A percentile compares a stretch with the other conserved stretches of the same genome.
phyloP scores from a whole-genome alignment of 805 yeast species.

The Cyberlindnera subsufficiens region DNA sequence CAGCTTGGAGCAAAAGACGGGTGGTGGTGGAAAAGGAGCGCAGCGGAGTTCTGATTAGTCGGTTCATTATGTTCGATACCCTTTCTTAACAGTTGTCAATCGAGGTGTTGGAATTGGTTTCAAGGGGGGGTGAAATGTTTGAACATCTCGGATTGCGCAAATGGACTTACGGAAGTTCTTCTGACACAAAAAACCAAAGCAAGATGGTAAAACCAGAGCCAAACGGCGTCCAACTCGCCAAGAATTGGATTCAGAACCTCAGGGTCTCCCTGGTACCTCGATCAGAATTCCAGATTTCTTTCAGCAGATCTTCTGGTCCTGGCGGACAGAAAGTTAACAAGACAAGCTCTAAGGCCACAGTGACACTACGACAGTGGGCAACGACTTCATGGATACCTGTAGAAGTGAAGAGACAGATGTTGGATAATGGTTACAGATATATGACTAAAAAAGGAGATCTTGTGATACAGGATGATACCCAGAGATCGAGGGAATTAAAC shows the following conservation, averaged over 20 bases:
- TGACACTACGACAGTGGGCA: conserved; percentile 43
- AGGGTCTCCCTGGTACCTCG: conserved; percentile 35
- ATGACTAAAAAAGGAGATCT: conserved; percentile 43
- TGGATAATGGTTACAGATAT: conserved; percentile 38
- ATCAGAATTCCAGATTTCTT: conserved; percentile 37
- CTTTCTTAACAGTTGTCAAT: not conserved
- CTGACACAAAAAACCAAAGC: too few relatives aligned
- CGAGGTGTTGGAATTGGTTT: too few relatives aligned
- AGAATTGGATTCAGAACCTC: conserved; percentile 37
- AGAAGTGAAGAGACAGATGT: conserved; percentile 38
- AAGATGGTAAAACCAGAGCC: not conserved
- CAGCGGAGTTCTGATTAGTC: too few relatives aligned
- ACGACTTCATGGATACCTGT: conserved; percentile 55
- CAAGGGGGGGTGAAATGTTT: too few relatives aligned
- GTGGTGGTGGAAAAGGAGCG: conserved; percentile 19
- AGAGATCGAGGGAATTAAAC: conserved; percentile 55
- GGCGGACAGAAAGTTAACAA: conserved; percentile 89
- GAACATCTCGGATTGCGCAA: too few relatives aligned
- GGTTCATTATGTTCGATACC: too few relatives aligned
- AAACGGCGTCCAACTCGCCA: conserved; percentile 20
- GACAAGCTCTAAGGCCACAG: conserved; percentile 56
- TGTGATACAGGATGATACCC: conserved; percentile 56
- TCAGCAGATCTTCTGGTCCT: conserved; percentile 68
- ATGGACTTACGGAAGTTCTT: too few relatives aligned
- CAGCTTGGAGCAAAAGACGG: conserved; percentile 37